A percentile compares a stretch with the other conserved stretches of the same genome.
These are phyloP conservation scores for Polyrhizophydium stewartii DNA, from an alignment of 371 early-diverging fungal species.

Conservation along the genomic window DNA sequence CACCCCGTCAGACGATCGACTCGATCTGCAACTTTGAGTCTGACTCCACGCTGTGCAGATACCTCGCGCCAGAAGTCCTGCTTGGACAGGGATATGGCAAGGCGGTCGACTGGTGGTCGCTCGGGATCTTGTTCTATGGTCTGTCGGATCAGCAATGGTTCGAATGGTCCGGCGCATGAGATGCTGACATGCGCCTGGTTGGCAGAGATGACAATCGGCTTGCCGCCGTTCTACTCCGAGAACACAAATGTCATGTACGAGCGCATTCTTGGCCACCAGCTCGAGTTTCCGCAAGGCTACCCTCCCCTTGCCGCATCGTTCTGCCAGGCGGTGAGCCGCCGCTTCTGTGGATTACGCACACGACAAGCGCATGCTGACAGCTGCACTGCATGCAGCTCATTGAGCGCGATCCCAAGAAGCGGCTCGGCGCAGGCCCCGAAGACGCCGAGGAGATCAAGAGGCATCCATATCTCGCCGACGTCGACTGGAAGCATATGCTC, in stretches of 20 bases:
- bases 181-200: too few relatives aligned
- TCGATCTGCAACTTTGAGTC: neutral
- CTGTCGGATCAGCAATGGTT: neutral
- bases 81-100: constrained; percentile 74
- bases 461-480: constrained; percentile 63
- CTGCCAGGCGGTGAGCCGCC: constrained; percentile 51
- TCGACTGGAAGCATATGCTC: constrained; percentile 68
- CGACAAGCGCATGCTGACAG: neutral
- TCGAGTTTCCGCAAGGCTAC: constrained; percentile 68
- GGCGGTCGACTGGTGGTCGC: constrained; percentile 94
- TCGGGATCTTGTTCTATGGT: constrained; percentile 89
- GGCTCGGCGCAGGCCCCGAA: constrained; percentile 58
- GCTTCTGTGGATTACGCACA: neutral
- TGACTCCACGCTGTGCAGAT: constrained; percentile 39
- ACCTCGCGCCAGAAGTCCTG: constrained; percentile 95
- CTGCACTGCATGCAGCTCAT: constrained; percentile 43
- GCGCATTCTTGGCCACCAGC: constrained; percentile 66
- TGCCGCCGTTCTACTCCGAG: constrained; percentile 78
- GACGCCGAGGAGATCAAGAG: constrained; percentile 59
- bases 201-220: constrained; percentile 38
- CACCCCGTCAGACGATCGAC: constrained; percentile 68
- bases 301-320: constrained; percentile 55
- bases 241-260: constrained; percentile 77
- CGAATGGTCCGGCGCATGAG: too few relatives aligned
- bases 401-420: constrained; percentile 56